Evolutionary conservation across 2,329 filamentous ascomycete species (phyloP), one percentile per base, ranked within the genome.

Genomic region (Elsinoe australis): DNA sequence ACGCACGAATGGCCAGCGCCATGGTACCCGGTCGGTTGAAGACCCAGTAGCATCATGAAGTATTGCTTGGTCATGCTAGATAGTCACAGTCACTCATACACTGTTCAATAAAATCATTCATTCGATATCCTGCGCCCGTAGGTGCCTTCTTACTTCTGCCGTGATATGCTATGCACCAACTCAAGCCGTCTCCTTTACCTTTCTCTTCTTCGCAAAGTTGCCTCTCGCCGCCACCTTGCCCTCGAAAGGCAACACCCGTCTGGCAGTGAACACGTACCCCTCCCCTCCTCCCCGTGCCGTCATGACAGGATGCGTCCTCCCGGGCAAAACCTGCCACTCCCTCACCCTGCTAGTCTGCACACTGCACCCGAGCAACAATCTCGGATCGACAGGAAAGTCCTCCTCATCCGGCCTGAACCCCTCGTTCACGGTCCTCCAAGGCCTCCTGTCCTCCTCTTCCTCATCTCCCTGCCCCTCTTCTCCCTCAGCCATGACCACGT

Each of bases 251-350:
- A 90, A 69, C 1, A 92, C 87, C 56, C 82, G 78, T 62, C 84
- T 86, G 0, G 77, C 90, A 21, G 87, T 90, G 56, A 96, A 88
- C 3, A 98, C 64, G 64, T 87, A 98, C 0, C 92, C 92, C 61
- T 96, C 90, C 0, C 87, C 80, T 0, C 90, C 90, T 15, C 92
- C 92, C 32, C 78, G 76, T 29, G 81, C 81, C 51, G 86, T 95
- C 92, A 98, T 98, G 49, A 94, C 67, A 5, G 92, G 92, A 68
- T 98, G 92, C 46, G 92, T 96, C 47, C 92, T 73, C 0, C 87
- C 86, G 0, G 92, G 92, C 38, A 98, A 66, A 1, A 95, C 89
- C 70, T 98, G 92, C 86, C 87, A 96, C 47, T 79, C 74, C 53
- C 85, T 75, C 4, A 85, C 82, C 10, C 87, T 75, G 39, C 83